phyloP scores from a whole-genome alignment of 345 rosid species.

The Gossypium mustelinum region DNA sequence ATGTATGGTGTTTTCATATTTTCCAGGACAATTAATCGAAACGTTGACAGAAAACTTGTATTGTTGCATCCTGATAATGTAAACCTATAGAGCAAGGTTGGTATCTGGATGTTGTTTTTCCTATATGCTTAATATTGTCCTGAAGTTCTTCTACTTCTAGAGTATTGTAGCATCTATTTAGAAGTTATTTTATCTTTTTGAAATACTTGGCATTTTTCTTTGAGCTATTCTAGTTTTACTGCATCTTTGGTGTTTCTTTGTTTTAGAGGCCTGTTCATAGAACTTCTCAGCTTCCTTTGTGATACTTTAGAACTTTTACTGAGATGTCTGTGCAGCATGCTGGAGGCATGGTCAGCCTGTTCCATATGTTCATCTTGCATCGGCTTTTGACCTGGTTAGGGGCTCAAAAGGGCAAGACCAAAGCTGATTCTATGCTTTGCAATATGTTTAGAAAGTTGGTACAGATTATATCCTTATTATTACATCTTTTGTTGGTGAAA shows the following conservation, averaged over 20 bases:
- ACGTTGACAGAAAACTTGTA: conserved; percentile 29
- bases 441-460: conserved; percentile 85
- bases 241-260: background rate
- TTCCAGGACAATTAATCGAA: conserved; percentile 28
- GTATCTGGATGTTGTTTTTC: conserved; percentile 22
- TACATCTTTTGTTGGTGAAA: conserved; percentile 4
- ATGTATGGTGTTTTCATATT: conserved; percentile 18
- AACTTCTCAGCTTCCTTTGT: background rate
- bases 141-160: background rate
- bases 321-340: conserved; percentile 51
- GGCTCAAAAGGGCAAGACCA: conserved; percentile 76
- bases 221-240: background rate
- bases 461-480: background rate
- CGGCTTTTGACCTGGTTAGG: conserved; percentile 59
- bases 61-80: conserved; percentile 56
- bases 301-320: background rate
- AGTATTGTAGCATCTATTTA: background rate
- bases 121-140: background rate
- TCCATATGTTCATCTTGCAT: conserved; percentile 75
- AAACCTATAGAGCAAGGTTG: conserved; percentile 63
- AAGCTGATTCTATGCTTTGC: conserved; percentile 74
- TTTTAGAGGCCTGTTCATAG: background rate
- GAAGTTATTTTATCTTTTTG: background rate
- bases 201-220: background rate
- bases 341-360: conserved; percentile 70